These are phyloP conservation scores for Physcomitrium patens DNA, from an alignment of 225 moss, liverwort and hornwort genomes.

Conservation along the genomic window DNA sequence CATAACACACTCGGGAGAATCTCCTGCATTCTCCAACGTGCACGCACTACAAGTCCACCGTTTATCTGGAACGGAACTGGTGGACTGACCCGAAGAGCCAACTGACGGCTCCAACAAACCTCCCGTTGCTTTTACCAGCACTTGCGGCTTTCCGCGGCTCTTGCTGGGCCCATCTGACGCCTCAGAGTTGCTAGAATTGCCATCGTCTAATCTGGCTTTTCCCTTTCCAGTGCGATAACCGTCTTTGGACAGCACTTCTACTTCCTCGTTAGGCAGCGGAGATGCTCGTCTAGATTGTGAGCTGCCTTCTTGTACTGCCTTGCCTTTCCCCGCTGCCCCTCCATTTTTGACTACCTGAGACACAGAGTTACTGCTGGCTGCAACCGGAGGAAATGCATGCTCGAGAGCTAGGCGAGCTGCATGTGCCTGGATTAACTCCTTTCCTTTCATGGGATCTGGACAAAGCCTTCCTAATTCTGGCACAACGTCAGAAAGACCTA, in stretches of 20 bases:
- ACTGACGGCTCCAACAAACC: slow-evolving; percentile 31
- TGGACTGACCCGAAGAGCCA: slow-evolving; percentile 29
- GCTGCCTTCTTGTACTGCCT: slow-evolving; percentile 43
- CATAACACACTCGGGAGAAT: slow-evolving; percentile 45
- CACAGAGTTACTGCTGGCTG: slow-evolving; percentile 50
- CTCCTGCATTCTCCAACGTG: slow-evolving; percentile 57
- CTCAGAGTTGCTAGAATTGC: slow-evolving; percentile 35
- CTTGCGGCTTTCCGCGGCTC: slow-evolving; percentile 64
- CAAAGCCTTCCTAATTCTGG: slow-evolving; percentile 96
- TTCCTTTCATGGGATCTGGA: slow-evolving; percentile 83
- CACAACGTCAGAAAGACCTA: slow-evolving; percentile 82
- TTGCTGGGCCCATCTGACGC: slow-evolving; percentile 40
- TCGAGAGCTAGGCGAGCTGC: slow-evolving; percentile 62
- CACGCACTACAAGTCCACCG: slow-evolving; percentile 70
- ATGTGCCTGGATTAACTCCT: slow-evolving; percentile 77
- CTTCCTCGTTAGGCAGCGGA: slow-evolving; percentile 34
- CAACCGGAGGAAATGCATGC: slow-evolving; percentile 65
- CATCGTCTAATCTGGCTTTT: slow-evolving; percentile 52
- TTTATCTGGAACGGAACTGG: slow-evolving; percentile 29
- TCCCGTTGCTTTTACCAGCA: slow-evolving; percentile 71
- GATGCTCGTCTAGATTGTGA: slow-evolving; percentile 34
- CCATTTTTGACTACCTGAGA: slow-evolving; percentile 26
- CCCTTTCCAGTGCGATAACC: slow-evolving; percentile 84
- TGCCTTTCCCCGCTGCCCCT: slow-evolving; percentile 38
- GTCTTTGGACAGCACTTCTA: slow-evolving; percentile 79